phyloP scores from a whole-genome alignment of 208 protist species.

The Phytomonas sp. region DNA sequence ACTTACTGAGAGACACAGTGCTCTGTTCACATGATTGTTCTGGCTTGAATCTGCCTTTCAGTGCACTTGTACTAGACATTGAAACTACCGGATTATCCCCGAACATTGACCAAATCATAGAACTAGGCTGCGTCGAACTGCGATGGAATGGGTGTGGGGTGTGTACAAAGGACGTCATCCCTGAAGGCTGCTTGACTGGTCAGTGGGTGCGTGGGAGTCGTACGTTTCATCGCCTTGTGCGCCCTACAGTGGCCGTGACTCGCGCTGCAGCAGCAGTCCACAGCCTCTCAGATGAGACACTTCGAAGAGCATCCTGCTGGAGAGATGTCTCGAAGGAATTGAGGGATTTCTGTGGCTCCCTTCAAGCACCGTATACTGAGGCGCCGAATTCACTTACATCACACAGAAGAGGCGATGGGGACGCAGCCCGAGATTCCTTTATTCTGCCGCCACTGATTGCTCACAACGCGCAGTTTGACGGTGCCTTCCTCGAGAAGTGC shows the following conservation, averaged over 20 bases:
- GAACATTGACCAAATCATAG: slow-evolving; percentile 32
- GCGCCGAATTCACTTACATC: background rate
- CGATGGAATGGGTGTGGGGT: slow-evolving; percentile 23
- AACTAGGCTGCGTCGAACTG: slow-evolving; percentile 50
- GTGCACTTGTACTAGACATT: slow-evolving; percentile 39
- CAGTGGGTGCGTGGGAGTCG: slow-evolving; percentile 32
- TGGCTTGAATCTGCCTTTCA: slow-evolving; percentile 12
- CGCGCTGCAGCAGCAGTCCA: slow-evolving; percentile 19
- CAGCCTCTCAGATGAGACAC: slow-evolving; percentile 18
- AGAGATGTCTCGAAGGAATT: background rate
- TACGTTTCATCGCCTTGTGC: slow-evolving; percentile 38
- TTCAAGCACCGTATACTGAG: background rate
- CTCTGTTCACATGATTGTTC: background rate
- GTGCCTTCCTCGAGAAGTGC: slow-evolving; percentile 29
- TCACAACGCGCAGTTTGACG: slow-evolving; percentile 62
- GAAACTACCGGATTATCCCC: slow-evolving; percentile 63
- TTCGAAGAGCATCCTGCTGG: background rate
- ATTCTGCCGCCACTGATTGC: slow-evolving; percentile 53
- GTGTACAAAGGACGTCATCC: background rate
- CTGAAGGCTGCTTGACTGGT: background rate
- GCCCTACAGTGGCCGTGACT: slow-evolving; percentile 17
- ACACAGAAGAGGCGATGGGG: background rate
- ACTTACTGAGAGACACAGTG: background rate
- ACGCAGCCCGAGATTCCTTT: slow-evolving; percentile 7
- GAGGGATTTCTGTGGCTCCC: background rate